These are phyloP conservation scores for Sophora flavescens DNA, from an alignment of 306 rosid genomes.

Conservation along the genomic window DNA sequence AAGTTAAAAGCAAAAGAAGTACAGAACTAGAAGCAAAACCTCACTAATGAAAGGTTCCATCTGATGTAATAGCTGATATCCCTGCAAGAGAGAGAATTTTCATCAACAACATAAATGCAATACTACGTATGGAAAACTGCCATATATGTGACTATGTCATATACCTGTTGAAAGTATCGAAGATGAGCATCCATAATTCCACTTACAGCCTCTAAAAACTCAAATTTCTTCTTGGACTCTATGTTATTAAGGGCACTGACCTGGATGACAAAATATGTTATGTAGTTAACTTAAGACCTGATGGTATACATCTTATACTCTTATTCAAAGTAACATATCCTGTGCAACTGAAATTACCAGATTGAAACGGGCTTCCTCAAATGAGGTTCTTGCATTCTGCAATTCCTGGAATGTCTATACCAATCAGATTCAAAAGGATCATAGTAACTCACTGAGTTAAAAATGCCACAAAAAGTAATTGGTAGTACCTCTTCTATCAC, in stretches of 20 bases:
- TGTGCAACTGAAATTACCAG: constrained; percentile 64
- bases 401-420: constrained; percentile 82
- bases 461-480: constrained; percentile 32
- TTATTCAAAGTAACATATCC: constrained; percentile 33
- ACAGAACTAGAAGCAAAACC: constrained; percentile 49
- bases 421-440: constrained; percentile 67
- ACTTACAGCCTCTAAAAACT: constrained; percentile 75
- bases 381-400: constrained; percentile 68
- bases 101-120: constrained; percentile 37
- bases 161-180: constrained; percentile 85
- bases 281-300: constrained; percentile 42
- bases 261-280: constrained; percentile 50
- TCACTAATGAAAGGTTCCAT: constrained; percentile 66
- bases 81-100: constrained; percentile 50
- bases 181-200: constrained; percentile 89
- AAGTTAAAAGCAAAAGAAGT: constrained; percentile 35
- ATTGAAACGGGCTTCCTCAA: constrained; percentile 86
- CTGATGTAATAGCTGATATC: constrained; percentile 57
- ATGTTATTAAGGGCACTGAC: constrained; percentile 68
- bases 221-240: constrained; percentile 76
- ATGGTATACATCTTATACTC: constrained; percentile 32
- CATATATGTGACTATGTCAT: constrained; percentile 35
- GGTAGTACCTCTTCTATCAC: constrained; percentile 71
- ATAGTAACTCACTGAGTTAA: constrained; percentile 47
- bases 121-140: constrained; percentile 24